Evolutionary conservation across 2,329 filamentous ascomycete species (phyloP).

Genomic region (Xylariaceae sp.): DNA sequence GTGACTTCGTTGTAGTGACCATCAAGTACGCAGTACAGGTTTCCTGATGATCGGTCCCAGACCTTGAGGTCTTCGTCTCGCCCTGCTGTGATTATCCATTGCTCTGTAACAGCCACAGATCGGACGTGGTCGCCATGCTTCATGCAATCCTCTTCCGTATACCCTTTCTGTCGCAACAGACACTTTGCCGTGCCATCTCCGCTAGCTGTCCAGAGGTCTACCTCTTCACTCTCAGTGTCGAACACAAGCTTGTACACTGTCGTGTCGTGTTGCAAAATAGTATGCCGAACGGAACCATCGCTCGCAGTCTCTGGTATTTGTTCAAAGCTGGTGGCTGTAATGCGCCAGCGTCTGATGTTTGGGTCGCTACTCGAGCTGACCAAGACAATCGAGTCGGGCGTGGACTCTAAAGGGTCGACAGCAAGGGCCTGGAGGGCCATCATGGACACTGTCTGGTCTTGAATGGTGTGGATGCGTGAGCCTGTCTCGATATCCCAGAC

Average conservation of each 20-base stretch:
- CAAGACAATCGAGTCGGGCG: slow-evolving; percentile 52
- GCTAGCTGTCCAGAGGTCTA: slow-evolving; percentile 88
- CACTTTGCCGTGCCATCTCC: slow-evolving; percentile 87
- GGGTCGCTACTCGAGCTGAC: slow-evolving; percentile 80
- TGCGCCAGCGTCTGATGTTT: slow-evolving; percentile 74
- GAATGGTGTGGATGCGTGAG: slow-evolving; percentile 69
- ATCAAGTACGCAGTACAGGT: slow-evolving; percentile 68
- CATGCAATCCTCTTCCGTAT: slow-evolving; percentile 69
- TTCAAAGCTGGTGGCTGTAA: slow-evolving; percentile 51
- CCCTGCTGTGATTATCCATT: slow-evolving; percentile 83
- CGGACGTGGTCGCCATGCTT: slow-evolving; percentile 87
- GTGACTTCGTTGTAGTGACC: slow-evolving; percentile 96
- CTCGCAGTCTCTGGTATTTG: slow-evolving; percentile 51
- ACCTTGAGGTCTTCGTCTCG: slow-evolving; percentile 88
- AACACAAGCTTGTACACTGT: slow-evolving; percentile 82
- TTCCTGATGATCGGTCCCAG: slow-evolving; percentile 75
- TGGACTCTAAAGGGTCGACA: slow-evolving; percentile 65
- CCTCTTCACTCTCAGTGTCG: slow-evolving; percentile 57
- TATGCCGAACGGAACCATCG: slow-evolving; percentile 42
- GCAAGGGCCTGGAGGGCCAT: slow-evolving; percentile 78
- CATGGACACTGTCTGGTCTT: slow-evolving; percentile 67
- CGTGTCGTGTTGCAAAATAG: slow-evolving; percentile 80
- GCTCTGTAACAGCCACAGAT: slow-evolving; percentile 71
- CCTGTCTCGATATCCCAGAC: slow-evolving; percentile 77
- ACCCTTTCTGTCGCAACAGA: slow-evolving; percentile 65